phyloP scores from a whole-genome alignment of 352 stramenopile species.

The Blastocystis sp. region DNA sequence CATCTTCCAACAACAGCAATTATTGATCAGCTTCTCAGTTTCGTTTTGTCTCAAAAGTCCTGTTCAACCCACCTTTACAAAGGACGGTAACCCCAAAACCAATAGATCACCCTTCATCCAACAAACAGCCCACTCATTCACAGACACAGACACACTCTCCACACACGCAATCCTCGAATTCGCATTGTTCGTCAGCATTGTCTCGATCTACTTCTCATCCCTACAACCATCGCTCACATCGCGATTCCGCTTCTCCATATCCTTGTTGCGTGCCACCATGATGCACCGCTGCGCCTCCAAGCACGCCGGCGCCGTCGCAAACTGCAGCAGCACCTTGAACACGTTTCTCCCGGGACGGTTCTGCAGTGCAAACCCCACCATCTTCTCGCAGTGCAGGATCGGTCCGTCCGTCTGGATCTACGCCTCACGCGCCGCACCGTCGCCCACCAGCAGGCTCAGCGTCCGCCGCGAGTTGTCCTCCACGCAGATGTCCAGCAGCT shows the following conservation, averaged over 20 bases:
- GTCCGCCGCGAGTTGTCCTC: conserved; percentile 13
- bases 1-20: too few relatives aligned
- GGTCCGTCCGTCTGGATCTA: conserved; percentile 18
- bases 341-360: conserved; percentile 1
- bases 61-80: too few relatives aligned
- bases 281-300: conserved; percentile 36
- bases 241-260: conserved; percentile 43
- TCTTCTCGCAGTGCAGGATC: background rate
- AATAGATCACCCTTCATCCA: too few relatives aligned
- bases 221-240: background rate
- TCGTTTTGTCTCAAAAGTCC: too few relatives aligned
- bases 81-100: too few relatives aligned
- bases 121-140: background rate
- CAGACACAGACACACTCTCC: background rate
- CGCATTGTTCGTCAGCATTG: conserved; percentile 3
- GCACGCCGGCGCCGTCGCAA: conserved; percentile 14
- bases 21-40: too few relatives aligned
- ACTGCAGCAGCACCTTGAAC: conserved; percentile 45
- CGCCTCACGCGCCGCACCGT: background rate
- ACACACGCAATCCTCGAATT: background rate
- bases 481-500: conserved; percentile 29
- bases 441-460: background rate
- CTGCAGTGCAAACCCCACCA: conserved; percentile 3
- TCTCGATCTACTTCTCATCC: background rate
- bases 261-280: conserved; percentile 44